These are phyloP conservation scores for Quercus bicolor DNA, from an alignment of 306 rosid species.

Conservation along the genomic window DNA sequence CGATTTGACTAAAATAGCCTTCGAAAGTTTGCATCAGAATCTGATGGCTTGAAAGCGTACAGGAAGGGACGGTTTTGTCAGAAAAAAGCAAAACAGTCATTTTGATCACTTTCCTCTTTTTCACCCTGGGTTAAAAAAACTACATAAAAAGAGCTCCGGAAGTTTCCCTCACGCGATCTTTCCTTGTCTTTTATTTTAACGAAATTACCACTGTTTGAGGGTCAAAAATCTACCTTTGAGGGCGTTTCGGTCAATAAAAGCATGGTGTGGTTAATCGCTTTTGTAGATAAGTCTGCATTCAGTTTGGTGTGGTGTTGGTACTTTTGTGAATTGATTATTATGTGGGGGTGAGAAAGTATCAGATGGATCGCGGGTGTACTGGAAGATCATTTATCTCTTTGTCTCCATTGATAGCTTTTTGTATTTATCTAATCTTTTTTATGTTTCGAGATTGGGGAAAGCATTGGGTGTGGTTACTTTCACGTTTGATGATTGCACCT, in stretches of 20 bases:
- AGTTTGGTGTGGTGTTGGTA: background rate
- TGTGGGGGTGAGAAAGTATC: background rate
- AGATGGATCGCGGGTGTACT: background rate
- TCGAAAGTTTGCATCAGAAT: background rate
- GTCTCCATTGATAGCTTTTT: background rate
- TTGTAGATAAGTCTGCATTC: background rate
- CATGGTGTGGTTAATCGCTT: background rate
- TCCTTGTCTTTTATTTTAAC: background rate
- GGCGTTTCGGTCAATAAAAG: slow-evolving; percentile 31
- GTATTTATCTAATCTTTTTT: background rate
- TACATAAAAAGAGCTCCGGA: background rate
- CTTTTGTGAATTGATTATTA: background rate
- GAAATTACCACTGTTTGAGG: background rate
- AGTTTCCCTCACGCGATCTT: slow-evolving; percentile 1
- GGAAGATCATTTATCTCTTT: background rate
- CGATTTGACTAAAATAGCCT: slow-evolving; percentile 41
- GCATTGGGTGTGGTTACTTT: background rate
- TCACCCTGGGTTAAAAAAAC: background rate
- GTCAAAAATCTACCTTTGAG: background rate
- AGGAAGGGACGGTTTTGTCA: slow-evolving; percentile 17
- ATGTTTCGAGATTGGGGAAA: background rate
- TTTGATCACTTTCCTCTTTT: background rate
- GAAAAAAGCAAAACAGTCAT: background rate
- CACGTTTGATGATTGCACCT: background rate
- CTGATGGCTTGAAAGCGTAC: background rate